A percentile compares a stretch with the other conserved stretches of the same genome.
phyloP scores from a whole-genome alignment of 257 asterid genomes.

The Solanum clarkiae region DNA sequence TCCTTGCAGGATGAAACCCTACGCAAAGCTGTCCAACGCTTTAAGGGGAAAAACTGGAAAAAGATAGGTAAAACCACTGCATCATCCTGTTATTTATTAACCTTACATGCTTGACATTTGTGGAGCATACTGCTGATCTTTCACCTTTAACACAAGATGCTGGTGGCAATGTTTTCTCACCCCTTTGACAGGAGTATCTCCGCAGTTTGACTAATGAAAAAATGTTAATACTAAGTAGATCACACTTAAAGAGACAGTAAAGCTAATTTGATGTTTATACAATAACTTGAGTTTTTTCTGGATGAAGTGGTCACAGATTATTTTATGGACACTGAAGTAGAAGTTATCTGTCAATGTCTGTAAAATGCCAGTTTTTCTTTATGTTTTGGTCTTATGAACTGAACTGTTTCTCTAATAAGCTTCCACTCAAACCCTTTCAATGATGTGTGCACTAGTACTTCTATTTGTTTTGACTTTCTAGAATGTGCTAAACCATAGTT shows the following conservation, averaged over 20 bases:
- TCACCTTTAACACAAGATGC: not conserved
- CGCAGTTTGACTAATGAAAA: not conserved
- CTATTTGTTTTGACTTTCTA: not conserved
- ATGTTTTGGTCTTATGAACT: not conserved
- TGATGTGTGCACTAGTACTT: not conserved
- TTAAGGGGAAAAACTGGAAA: conserved; percentile 93
- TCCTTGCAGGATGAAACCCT: conserved; percentile 50
- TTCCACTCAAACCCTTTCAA: not conserved
- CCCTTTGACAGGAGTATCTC: not conserved
- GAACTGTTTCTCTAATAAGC: not conserved
- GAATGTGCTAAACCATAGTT: not conserved
- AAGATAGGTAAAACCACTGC: conserved; percentile 51
- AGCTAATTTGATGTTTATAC: not conserved
- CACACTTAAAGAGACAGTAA: not conserved
- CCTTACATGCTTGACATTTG: not conserved
- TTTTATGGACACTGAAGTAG: not conserved
- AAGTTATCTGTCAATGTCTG: not conserved
- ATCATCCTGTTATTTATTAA: not conserved
- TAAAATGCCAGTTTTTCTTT: not conserved
- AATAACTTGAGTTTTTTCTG: not conserved
- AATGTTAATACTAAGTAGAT: not conserved
- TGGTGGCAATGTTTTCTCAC: not conserved
- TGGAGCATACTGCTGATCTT: not conserved
- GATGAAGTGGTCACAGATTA: not conserved
- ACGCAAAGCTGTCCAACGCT: conserved; percentile 77